Evolutionary conservation across 495 filamentous ascomycete genomes (phyloP).

Genomic region (Aspergillus coremiiformis): DNA sequence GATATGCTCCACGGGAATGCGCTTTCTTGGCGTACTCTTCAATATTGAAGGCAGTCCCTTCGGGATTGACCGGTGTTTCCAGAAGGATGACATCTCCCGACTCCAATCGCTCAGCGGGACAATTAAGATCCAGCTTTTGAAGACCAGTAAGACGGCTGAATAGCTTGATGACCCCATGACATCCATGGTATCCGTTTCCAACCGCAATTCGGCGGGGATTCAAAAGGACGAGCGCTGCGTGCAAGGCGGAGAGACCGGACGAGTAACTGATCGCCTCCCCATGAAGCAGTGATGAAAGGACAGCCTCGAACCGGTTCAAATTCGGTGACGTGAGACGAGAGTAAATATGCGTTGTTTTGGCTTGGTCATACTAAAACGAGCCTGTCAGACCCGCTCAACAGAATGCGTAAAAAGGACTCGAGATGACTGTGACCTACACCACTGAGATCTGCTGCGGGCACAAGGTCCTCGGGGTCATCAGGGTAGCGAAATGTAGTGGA

Average conservation of each 20-base stretch:
- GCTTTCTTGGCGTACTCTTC: constrained; percentile 61
- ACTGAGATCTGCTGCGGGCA: constrained; percentile 33
- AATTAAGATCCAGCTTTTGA: constrained; percentile 56
- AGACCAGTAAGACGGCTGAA: constrained; percentile 64
- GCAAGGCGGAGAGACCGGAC: constrained; percentile 80
- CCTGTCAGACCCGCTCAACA: neutral
- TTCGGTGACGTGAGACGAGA: constrained; percentile 70
- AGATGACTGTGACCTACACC: constrained; percentile 19
- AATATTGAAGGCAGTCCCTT: constrained; percentile 71
- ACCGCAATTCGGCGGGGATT: constrained; percentile 75
- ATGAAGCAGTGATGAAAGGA: constrained; percentile 65
- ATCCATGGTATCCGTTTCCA: constrained; percentile 84
- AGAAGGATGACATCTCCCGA: constrained; percentile 82
- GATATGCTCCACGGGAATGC: constrained; percentile 58
- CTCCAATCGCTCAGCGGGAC: constrained; percentile 45
- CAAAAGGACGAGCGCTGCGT: constrained; percentile 68
- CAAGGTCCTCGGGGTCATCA: constrained; percentile 54
- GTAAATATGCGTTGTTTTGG: constrained; percentile 52
- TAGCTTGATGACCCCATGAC: constrained; percentile 71
- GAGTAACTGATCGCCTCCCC: constrained; percentile 67
- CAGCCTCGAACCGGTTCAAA: constrained; percentile 71
- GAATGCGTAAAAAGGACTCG: neutral
- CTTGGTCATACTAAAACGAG: constrained; percentile 14
- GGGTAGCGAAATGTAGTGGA: constrained; percentile 84
- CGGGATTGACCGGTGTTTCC: constrained; percentile 88